Conservation (phyloP, 2,329 filamentous ascomycete species). For the Colletotrichum euphorbiae region DNA sequence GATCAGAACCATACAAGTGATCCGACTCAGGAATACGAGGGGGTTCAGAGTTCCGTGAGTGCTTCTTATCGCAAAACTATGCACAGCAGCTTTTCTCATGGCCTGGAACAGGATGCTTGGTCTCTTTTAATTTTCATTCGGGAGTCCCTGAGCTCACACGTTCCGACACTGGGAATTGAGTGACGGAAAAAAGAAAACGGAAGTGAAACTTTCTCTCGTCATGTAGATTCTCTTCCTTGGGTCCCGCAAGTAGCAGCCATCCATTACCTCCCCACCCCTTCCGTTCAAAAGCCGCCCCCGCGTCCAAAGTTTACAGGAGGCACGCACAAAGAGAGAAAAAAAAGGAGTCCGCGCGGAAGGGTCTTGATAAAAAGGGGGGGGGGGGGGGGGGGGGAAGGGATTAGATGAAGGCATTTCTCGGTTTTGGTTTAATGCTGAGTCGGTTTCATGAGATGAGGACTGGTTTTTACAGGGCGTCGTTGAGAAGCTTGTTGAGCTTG, state of each 20-base stretch:
- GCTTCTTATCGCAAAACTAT: conserved; percentile 38
- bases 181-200: background rate
- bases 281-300: conserved; percentile 3
- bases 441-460: conserved; percentile 19
- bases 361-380: background rate
- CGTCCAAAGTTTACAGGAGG: conserved; percentile 35
- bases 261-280: background rate
- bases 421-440: conserved; percentile 18
- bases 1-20: no score
- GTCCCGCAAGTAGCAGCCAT: conserved; percentile 7
- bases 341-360: conserved; percentile 7
- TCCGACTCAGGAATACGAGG: background rate
- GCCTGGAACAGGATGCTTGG: conserved; percentile 9
- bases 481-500: conserved; percentile 99
- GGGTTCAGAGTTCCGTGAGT: conserved; percentile 27
- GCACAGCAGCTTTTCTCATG: conserved; percentile 21
- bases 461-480: conserved; percentile 90
- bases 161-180: background rate
- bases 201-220: background rate
- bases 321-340: conserved; percentile 33
- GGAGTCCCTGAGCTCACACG: conserved; percentile 2
- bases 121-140: background rate
- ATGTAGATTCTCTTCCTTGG: background rate
- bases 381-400: no score
- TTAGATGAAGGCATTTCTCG: conserved; percentile 11